Percentiles rank a stretch among this genome's conserved stretches.
phyloP scores from a whole-genome alignment of 371 early-diverging fungal genomes.

The Actinomortierella ambigua region DNA sequence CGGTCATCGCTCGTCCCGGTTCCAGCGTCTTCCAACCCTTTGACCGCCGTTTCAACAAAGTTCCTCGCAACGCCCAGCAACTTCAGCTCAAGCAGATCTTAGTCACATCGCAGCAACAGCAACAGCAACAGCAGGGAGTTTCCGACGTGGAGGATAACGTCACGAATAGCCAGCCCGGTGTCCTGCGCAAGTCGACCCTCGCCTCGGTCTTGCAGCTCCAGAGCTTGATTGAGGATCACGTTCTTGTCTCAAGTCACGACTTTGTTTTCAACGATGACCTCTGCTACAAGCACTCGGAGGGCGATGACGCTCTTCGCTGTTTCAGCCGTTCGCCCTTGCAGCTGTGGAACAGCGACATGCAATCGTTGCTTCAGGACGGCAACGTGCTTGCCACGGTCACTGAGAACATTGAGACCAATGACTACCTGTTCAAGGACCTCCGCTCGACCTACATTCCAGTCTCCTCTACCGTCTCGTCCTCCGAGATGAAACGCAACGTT shows the following conservation, averaged over 20 bases:
- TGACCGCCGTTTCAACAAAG: constrained; percentile 42
- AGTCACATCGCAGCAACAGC: constrained; percentile 22
- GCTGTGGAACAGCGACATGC: constrained; percentile 47
- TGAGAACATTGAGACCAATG: constrained; percentile 43
- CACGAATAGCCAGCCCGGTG: constrained; percentile 19
- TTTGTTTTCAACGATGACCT: constrained; percentile 47
- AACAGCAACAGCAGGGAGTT: background rate
- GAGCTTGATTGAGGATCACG: constrained; percentile 55
- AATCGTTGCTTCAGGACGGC: constrained; percentile 37
- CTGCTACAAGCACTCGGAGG: constrained; percentile 39
- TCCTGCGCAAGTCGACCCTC: constrained; percentile 50
- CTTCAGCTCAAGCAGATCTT: constrained; percentile 62
- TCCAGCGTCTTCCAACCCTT: constrained; percentile 45
- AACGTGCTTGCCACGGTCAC: constrained; percentile 47
- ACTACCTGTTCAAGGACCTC: constrained; percentile 48
- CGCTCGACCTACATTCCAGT: constrained; percentile 24
- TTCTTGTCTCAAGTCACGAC: constrained; percentile 47
- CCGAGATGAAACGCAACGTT: constrained; percentile 18
- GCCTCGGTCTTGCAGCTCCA: constrained; percentile 56
- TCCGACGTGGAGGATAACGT: constrained; percentile 6
- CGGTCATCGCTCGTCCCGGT: constrained; percentile 53
- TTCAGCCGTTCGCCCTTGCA: constrained; percentile 48
- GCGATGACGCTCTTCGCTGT: constrained; percentile 32
- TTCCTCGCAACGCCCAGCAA: constrained; percentile 53
- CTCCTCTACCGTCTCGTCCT: constrained; percentile 16